Percentiles rank a stretch among this genome's conserved stretches.
phyloP scores from a whole-genome alignment of 345 rosid species.

The Bruguiera sexangula region DNA sequence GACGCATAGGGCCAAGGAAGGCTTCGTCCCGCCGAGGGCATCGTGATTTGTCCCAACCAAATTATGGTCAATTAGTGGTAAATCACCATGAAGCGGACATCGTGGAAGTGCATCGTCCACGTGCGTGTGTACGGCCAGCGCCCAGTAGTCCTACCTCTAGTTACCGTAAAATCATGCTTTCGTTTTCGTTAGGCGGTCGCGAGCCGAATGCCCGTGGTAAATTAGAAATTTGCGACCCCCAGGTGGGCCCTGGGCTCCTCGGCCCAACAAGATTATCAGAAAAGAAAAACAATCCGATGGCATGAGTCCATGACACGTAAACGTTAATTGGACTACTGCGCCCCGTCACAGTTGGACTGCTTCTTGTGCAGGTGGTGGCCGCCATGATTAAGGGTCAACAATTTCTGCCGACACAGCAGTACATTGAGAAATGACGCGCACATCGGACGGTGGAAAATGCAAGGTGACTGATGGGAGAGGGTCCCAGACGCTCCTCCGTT shows the following conservation, averaged over 20 bases:
- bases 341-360: neutral
- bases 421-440: neutral
- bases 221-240: conserved; percentile 13
- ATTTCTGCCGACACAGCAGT: neutral
- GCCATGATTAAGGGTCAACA: conserved; percentile 2
- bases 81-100: conserved; percentile 6
- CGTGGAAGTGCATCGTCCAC: conserved; percentile 2
- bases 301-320: conserved; percentile 24
- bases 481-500: neutral
- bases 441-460: neutral
- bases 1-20: neutral
- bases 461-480: neutral
- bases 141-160: neutral
- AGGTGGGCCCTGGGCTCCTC: conserved; percentile 8
- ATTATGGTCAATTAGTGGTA: conserved; percentile 13
- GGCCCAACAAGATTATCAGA: neutral
- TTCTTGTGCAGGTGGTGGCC: conserved; percentile 12
- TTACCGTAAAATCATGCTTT: conserved; percentile 14
- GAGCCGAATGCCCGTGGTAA: conserved; percentile 20
- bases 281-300: conserved; percentile 8
- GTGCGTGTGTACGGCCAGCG: neutral
- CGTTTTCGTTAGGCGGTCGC: neutral
- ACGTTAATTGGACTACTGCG: neutral
- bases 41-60: neutral
- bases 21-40: neutral